Base-by-base conservation (phyloP, 345 rosid genomes). In the Abelmoschus esculentus region DNA sequence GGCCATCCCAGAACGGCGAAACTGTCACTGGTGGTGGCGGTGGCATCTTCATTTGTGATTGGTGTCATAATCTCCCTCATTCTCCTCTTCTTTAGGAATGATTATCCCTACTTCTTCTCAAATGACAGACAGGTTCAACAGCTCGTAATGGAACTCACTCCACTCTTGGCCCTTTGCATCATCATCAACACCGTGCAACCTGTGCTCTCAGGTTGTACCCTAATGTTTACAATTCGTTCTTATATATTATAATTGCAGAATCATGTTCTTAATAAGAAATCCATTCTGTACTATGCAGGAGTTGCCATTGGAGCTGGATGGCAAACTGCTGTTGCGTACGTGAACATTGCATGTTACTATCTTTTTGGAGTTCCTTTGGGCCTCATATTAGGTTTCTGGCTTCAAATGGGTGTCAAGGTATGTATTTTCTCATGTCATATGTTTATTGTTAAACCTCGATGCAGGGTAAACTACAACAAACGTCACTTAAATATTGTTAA, bases 291-390 rank as follows among this genome's bases (percentile, higher is more conserved):
- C 19, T 9, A 6, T 56, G 26, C 22, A 87, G 90, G 90, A 0
- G 81, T 85, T 71, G 92, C 92, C 1, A 55, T 87, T 75, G 92
- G 92, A 36, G 88, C 90, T 22, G 92, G 97, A 76, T 91, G 97
- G 97, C 97, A 89, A 80, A 85, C 84, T 15, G 54, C 26, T 2
- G 91, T 91, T 0, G 96, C 97, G 0, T 91, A 86, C 62, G 88
- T 89, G 53, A 91, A 91, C 77, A 83, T 89, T 32, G 90, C 61
- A 0, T 91, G 96, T 65, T 54, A 54, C 13, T 87, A 91, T 67
- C 1, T 83, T 32, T 77, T 91, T 49, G 97, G 97, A 28, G 53
- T 89, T 47, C 97, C 96, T 19, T 57, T 87, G 96, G 96, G 96
- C 22, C 82, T 91, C 26, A 12, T 82, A 11, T 60, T 89, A 26